Evolutionary conservation across 345 rosid species (phyloP), one percentile per base, ranked within the genome.

Genomic region (Lepidium sativum): DNA sequence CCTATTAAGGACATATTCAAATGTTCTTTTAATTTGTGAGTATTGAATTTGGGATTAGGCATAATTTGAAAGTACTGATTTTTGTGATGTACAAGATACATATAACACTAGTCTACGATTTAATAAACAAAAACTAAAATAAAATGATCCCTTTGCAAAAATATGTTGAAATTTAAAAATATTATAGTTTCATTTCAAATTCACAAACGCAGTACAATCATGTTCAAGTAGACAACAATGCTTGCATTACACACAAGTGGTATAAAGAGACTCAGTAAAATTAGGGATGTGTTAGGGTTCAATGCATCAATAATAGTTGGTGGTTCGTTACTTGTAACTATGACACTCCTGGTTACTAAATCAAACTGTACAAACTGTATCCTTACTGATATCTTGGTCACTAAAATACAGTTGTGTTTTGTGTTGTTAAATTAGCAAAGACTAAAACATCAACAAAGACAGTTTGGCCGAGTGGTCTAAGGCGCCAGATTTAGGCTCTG

Each of bases 401-500:
- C n/a, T 48, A 12, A 39, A 23, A 23, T 2, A 23, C 25, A 23
- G 2, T 23, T 23, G 25, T 23, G 25, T 23, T 23, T 23, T 3
- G 3, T 3, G 25, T 23, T 2, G 25, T 23, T 23, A 23, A 23
- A 23, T 23, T 23, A 23, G 4, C 25, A 23, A 20, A 23, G 25
- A 23, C 25, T 23, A 23, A 23, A 23, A 2, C 2, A 23, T 23
- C 31, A 27, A 27, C 31, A 27, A 27, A 27, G 31, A 27, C 31
- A 87, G 91, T 92, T 92, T 89, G 90, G 97, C 96, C 90, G 95
- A 89, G 97, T 94, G 99, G 96, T 87, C 97, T 86, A 89, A 92
- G 96, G 94, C 96, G 98, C 94, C 94, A 87, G 91, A 94, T 86
- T 88, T 88, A 90, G 99, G 95, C 92, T 90, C 95, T 86, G 97